Evolutionary conservation across 1,139 yeast species (phyloP).

Genomic region (Nakaseomyces delphensis): DNA sequence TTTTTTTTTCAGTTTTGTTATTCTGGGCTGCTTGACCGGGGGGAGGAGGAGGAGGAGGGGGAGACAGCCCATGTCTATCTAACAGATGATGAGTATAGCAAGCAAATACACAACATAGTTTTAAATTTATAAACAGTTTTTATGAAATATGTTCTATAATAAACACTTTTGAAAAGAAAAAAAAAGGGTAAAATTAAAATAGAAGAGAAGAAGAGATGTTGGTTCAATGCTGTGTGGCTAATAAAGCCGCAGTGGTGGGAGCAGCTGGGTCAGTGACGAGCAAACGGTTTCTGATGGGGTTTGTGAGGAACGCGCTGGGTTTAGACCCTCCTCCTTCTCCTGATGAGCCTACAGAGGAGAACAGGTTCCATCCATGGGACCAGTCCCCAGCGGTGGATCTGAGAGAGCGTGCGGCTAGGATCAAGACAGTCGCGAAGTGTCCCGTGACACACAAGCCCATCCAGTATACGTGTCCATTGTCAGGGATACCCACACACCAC

Average conservation of each 20-base stretch:
- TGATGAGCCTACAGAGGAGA: constrained; percentile 55
- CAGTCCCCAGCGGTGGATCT: constrained; percentile 82
- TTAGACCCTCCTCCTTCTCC: constrained; percentile 55
- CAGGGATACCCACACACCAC: constrained; percentile 96
- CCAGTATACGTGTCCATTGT: constrained; percentile 78
- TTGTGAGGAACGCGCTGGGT: constrained; percentile 50
- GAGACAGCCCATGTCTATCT: too few species aligned
- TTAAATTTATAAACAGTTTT: too few species aligned
- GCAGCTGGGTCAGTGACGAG: not conserved
- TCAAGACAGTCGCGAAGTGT: constrained; percentile 79
- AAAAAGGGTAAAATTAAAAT: too few species aligned
- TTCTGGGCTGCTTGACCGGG: too few species aligned
- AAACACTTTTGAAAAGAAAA: not conserved
- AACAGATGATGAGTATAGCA: too few species aligned
- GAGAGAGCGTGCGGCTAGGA: constrained; percentile 84
- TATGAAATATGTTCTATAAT: too few species aligned
- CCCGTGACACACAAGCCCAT: constrained; percentile 82
- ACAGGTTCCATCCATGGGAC: constrained; percentile 79
- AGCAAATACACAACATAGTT: too few species aligned
- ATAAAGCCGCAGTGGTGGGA: not conserved
- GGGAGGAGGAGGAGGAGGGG: too few species aligned
- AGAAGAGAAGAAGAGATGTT: not conserved
- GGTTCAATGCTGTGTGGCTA: not conserved
- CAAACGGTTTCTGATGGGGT: constrained; percentile 35
- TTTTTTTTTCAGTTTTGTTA: too few species aligned